phyloP scores from a whole-genome alignment of 345 rosid genomes.

The Toxicodendron radicans region DNA sequence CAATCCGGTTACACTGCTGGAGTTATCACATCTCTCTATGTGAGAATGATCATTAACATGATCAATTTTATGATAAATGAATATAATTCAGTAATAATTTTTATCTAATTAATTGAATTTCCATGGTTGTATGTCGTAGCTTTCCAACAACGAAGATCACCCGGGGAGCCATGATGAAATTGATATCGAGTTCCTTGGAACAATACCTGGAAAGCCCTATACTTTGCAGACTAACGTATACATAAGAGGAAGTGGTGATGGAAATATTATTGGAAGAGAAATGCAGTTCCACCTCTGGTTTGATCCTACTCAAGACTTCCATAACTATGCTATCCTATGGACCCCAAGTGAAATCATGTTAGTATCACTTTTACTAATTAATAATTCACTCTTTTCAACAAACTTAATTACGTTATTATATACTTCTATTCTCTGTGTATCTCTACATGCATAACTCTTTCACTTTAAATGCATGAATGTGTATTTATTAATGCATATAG shows the following conservation, averaged over 20 bases:
- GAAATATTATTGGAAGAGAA: conserved; percentile 75
- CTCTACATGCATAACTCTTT: not conserved
- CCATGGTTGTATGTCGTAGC: conserved; percentile 34
- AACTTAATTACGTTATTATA: not conserved
- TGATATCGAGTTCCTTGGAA: conserved; percentile 89
- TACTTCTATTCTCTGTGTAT: not conserved
- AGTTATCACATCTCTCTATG: conserved; percentile 80
- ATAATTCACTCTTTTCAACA: not conserved
- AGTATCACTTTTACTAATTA: conserved; percentile 18
- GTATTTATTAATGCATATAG: too few species aligned
- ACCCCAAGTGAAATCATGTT: conserved; percentile 68
- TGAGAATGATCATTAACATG: conserved; percentile 25
- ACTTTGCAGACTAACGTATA: conserved; percentile 88
- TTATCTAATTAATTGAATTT: too few species aligned
- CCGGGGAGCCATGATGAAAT: conserved; percentile 90
- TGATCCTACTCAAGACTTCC: conserved; percentile 82
- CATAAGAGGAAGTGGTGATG: conserved; percentile 88
- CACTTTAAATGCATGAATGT: not conserved
- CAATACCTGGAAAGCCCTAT: conserved; percentile 68
- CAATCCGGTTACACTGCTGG: conserved; percentile 96
- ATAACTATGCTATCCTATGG: conserved; percentile 77
- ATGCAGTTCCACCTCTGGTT: conserved; percentile 81
- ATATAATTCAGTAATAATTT: too few species aligned
- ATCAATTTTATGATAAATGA: too few species aligned
- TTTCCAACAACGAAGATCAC: conserved; percentile 77